Conservation (phyloP, 78 protist species). For the Trichosphaerium sp. region DNA sequence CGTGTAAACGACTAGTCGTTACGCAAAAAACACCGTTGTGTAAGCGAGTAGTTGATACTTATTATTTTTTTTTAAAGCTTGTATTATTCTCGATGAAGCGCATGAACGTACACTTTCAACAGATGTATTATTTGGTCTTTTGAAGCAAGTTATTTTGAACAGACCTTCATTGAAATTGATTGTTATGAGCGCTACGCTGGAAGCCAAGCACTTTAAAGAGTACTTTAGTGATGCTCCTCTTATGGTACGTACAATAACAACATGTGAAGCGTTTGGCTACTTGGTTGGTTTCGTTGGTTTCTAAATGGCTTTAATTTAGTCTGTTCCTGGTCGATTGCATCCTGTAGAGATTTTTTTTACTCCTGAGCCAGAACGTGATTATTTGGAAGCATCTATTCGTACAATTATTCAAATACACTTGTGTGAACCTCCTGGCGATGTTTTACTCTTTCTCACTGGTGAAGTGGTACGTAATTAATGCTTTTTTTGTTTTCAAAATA, state of each 20-base stretch:
- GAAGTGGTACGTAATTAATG: no score
- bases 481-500: conserved; percentile 23
- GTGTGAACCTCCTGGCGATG: conserved; percentile 87
- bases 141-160: conserved; percentile 59
- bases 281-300: no score
- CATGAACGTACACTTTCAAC: conserved; percentile 99
- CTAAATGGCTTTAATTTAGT: no score
- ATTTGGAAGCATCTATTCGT: conserved; percentile 90
- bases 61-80: background rate
- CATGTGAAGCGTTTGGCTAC: no score
- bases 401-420: conserved; percentile 84
- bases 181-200: conserved; percentile 98
- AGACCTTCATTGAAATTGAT: conserved; percentile 78
- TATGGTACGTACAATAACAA: conserved; percentile 23
- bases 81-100: conserved; percentile 98
- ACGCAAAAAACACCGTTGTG: no score
- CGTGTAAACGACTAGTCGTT: no score
- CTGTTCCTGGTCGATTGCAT: no score
- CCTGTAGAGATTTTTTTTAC: conserved; percentile 94
- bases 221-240: conserved; percentile 86
- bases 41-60: no score
- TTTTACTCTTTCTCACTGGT: conserved; percentile 96
- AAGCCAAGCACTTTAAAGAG: conserved; percentile 88
- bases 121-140: conserved; percentile 92
- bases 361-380: conserved; percentile 86